A percentile compares a stretch with the other conserved stretches of the same genome.
Evolutionary conservation across 805 yeast genomes (phyloP).

Genomic region (Starmerella bombi): DNA sequence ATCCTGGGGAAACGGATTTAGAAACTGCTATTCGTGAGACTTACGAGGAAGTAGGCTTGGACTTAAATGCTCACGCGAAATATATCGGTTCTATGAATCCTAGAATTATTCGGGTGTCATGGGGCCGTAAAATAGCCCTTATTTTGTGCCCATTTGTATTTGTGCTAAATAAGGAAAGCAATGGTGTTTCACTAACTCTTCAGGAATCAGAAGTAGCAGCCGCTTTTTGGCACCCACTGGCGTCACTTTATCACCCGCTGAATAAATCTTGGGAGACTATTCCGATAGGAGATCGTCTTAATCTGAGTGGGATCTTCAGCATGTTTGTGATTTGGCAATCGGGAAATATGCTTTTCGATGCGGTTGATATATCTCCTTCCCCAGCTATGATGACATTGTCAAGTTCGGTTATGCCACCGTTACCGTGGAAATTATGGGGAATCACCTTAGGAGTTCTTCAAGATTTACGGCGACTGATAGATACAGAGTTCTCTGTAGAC

Average conservation of each 20-base stretch:
- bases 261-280: conserved; percentile 16
- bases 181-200: conserved; percentile 18
- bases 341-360: conserved; percentile 25
- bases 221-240: conserved; percentile 29
- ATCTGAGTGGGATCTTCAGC: conserved; percentile 13
- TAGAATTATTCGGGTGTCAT: conserved; percentile 25
- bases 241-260: conserved; percentile 18
- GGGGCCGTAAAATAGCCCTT: conserved; percentile 27
- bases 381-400: background rate
- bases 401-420: conserved; percentile 5
- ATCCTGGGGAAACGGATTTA: conserved; percentile 25
- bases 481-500: conserved; percentile 15
- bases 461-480: conserved; percentile 24
- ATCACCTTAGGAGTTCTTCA: conserved; percentile 27
- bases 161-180: conserved; percentile 18
- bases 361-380: conserved; percentile 20
- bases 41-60: conserved; percentile 31
- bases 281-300: conserved; percentile 20
- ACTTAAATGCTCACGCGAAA: conserved; percentile 22
- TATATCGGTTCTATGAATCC: conserved; percentile 29
- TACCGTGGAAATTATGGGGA: conserved; percentile 30
- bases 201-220: conserved; percentile 29
- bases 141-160: conserved; percentile 29
- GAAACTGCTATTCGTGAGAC: conserved; percentile 30
- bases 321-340: conserved; percentile 12